Percentiles rank a stretch among this genome's conserved stretches.
These are phyloP conservation scores for Capillidium rhysosporum DNA, from an alignment of 371 early-diverging fungal genomes.

Conservation along the genomic window DNA sequence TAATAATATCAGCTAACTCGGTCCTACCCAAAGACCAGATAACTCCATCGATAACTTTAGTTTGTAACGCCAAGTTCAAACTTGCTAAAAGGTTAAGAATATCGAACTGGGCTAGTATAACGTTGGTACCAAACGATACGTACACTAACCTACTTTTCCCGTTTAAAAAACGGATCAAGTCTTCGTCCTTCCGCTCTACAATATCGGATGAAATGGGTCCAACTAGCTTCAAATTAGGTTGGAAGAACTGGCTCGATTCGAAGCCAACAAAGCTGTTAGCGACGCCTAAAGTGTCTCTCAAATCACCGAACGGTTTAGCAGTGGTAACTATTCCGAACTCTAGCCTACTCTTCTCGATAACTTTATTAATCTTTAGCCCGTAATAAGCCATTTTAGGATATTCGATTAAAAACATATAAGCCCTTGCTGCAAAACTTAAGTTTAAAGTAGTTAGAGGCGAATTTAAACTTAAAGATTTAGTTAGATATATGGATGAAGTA, in stretches of 20 bases:
- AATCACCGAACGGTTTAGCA: background rate
- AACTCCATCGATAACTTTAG: slow-evolving; percentile 5
- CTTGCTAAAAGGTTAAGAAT: background rate
- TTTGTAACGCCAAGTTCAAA: background rate
- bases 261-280: slow-evolving; percentile 1
- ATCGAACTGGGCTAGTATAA: background rate
- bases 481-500: background rate
- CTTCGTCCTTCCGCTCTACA: background rate
- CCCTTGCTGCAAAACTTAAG: background rate
- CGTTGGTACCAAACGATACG: background rate
- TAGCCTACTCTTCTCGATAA: background rate
- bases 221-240: background rate
- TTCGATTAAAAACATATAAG: background rate
- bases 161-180: background rate
- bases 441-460: background rate
- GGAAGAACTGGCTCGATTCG: background rate
- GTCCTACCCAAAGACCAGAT: slow-evolving; percentile 4
- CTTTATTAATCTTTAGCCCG: background rate
- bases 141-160: background rate
- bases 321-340: background rate
- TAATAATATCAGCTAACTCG: background rate
- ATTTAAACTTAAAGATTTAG: background rate
- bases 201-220: background rate
- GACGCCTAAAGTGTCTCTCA: background rate
- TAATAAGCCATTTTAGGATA: background rate